These are phyloP conservation scores for Yamadazyma sp. DNA, from an alignment of 1,139 yeast species.

Conservation along the genomic window DNA sequence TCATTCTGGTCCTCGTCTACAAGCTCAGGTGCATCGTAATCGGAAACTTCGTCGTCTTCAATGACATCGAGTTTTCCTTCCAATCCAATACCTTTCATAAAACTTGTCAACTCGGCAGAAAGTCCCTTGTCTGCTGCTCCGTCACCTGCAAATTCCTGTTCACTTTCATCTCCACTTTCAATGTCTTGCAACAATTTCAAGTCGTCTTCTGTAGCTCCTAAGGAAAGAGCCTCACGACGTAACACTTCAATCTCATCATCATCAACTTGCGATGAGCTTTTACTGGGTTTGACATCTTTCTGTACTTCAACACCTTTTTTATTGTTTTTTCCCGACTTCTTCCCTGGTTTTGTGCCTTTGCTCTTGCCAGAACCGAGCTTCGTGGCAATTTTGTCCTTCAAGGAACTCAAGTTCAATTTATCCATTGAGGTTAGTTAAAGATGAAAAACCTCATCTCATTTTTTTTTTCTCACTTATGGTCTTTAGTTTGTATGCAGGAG, in stretches of 20 bases:
- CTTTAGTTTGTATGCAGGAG: constrained; percentile 3
- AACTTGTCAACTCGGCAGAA: constrained; percentile 57
- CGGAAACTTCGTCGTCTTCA: constrained; percentile 31
- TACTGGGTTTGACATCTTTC: constrained; percentile 12
- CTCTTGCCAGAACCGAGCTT: constrained; percentile 28
- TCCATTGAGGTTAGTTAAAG: constrained; percentile 24
- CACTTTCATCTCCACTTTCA: constrained; percentile 58
- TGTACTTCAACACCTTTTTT: constrained; percentile 15
- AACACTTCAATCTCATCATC: constrained; percentile 37
- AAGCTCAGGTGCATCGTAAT: constrained; percentile 29
- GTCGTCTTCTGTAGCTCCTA: constrained; percentile 74
- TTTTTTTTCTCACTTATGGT: constrained; percentile 4
- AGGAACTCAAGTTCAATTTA: constrained; percentile 47
- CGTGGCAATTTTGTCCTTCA: constrained; percentile 57
- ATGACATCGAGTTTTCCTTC: constrained; percentile 25
- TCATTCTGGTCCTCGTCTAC: constrained; percentile 27
- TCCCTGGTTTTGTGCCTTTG: constrained; percentile 21
- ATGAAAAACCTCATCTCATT: constrained; percentile 12
- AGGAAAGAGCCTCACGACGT: constrained; percentile 65
- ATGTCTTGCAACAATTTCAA: constrained; percentile 52
- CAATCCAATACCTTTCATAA: constrained; percentile 72
- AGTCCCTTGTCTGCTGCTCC: constrained; percentile 46
- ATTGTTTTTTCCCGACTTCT: constrained; percentile 17
- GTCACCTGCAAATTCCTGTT: constrained; percentile 53
- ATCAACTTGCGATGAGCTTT: constrained; percentile 2